These are phyloP conservation scores for Petunia hybrid DNA, from an alignment of 305 asterid genomes.

Conservation along the genomic window DNA sequence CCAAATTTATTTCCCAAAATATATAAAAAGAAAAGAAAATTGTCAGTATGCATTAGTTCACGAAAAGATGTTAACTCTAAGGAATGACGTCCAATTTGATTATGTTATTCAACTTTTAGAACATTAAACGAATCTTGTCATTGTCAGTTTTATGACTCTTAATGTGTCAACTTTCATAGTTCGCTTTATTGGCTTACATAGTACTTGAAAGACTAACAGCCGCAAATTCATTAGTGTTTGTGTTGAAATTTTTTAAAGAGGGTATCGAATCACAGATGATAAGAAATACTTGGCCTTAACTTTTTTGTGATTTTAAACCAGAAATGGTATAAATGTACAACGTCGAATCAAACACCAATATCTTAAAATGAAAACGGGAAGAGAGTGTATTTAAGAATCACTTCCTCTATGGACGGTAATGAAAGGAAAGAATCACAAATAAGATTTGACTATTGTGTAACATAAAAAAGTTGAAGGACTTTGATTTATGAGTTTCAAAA, in stretches of 20 bases:
- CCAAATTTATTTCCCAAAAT: conserved; percentile 1
- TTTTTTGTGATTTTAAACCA: background rate
- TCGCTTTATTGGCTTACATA: background rate
- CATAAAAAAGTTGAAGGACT: background rate
- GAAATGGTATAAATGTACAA: background rate
- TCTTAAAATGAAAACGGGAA: background rate
- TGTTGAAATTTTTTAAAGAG: background rate
- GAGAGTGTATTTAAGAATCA: background rate
- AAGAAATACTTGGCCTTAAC: background rate
- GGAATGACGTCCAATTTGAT: conserved; percentile 10
- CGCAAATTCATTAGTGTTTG: conserved; percentile 14
- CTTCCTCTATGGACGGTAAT: background rate
- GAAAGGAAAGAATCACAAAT: conserved; percentile 12
- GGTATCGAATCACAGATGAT: background rate
- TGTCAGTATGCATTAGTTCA: background rate
- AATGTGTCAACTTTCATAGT: background rate
- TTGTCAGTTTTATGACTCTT: background rate
- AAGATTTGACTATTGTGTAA: background rate
- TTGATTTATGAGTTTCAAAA: background rate
- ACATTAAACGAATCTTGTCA: conserved; percentile 22
- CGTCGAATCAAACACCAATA: background rate
- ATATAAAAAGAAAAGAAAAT: background rate
- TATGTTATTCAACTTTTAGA: background rate
- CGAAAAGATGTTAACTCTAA: conserved; percentile 18
- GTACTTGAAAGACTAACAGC: background rate